Conservation (phyloP, 2,329 filamentous ascomycete species). For the Penicillium paneum region DNA sequence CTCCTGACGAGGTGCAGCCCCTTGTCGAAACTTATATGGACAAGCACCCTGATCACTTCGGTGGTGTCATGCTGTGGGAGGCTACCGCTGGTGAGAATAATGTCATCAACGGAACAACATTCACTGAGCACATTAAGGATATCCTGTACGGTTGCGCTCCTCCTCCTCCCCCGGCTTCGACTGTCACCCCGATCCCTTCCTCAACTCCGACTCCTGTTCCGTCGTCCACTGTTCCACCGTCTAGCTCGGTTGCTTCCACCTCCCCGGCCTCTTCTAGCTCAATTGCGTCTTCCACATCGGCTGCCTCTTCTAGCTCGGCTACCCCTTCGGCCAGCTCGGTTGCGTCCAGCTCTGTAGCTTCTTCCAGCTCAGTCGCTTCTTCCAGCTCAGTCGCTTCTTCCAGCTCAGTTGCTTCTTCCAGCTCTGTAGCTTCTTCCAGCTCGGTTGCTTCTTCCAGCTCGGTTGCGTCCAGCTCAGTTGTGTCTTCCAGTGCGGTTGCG, state of each 20-base stretch:
- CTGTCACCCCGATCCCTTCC: conserved; percentile 12
- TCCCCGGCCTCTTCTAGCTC: background rate
- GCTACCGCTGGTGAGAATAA: conserved; percentile 51
- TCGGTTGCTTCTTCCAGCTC: conserved; percentile 2
- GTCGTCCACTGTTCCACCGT: background rate
- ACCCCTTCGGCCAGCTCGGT: background rate
- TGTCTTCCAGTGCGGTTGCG: background rate
- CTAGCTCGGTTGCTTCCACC: conserved; percentile 5
- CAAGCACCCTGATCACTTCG: conserved; percentile 46
- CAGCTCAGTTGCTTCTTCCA: conserved; percentile 1
- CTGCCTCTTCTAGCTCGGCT: background rate
- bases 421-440: conserved; percentile 3
- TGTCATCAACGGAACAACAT: conserved; percentile 43
- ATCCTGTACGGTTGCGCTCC: conserved; percentile 35
- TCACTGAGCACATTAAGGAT: conserved; percentile 49
- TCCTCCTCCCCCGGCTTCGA: conserved; percentile 12
- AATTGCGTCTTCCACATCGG: background rate
- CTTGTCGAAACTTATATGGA: conserved; percentile 46
- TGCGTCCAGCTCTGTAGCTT: background rate
- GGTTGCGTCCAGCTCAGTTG: background rate
- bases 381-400: conserved; percentile 1
- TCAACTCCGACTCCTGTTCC: conserved; percentile 3
- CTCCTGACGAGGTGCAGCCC: conserved; percentile 44
- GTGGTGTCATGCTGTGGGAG: conserved; percentile 61
- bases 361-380: background rate